These are phyloP conservation scores for Hymenoscyphus infarciens DNA, from an alignment of 2,329 filamentous ascomycete species.

Conservation along the genomic window DNA sequence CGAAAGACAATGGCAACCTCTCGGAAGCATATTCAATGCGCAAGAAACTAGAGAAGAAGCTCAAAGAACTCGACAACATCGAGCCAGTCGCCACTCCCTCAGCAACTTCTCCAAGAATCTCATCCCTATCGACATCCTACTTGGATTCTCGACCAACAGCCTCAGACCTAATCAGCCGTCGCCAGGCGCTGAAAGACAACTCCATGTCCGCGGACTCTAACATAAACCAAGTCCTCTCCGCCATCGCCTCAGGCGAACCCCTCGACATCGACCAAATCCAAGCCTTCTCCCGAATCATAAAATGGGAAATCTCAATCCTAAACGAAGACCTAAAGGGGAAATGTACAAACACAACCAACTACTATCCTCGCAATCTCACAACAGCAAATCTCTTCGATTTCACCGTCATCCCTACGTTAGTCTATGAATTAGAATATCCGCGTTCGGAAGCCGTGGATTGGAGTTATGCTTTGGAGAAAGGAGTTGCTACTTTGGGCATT, in stretches of 20 bases:
- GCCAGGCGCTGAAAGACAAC: constrained; percentile 35
- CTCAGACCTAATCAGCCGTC: constrained; percentile 40
- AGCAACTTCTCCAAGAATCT: constrained; percentile 40
- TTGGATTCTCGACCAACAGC: constrained; percentile 42
- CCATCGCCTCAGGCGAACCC: constrained; percentile 57
- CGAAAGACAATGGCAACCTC: constrained; percentile 62
- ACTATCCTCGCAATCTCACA: constrained; percentile 68
- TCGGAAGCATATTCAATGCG: constrained; percentile 56
- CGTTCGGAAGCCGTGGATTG: constrained; percentile 67
- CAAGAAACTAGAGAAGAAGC: constrained; percentile 41
- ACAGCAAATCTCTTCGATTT: constrained; percentile 65
- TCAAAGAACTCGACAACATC: constrained; percentile 56
- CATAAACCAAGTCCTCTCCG: constrained; percentile 56
- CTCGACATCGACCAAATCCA: constrained; percentile 60
- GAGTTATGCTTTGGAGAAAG: constrained; percentile 72
- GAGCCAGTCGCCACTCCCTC: constrained; percentile 45
- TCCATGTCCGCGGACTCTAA: constrained; percentile 39
- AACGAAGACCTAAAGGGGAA: constrained; percentile 60
- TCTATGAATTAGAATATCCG: constrained; percentile 78
- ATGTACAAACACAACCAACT: constrained; percentile 46
- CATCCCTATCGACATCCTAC: constrained; percentile 45
- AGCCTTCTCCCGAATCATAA: constrained; percentile 62
- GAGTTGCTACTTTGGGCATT: constrained; percentile 65
- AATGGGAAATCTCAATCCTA: constrained; percentile 56
- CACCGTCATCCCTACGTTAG: constrained; percentile 69